Percentiles rank a stretch among this genome's conserved stretches.
Conservation (phyloP, 345 rosid genomes). For the Trapa incisa region DNA sequence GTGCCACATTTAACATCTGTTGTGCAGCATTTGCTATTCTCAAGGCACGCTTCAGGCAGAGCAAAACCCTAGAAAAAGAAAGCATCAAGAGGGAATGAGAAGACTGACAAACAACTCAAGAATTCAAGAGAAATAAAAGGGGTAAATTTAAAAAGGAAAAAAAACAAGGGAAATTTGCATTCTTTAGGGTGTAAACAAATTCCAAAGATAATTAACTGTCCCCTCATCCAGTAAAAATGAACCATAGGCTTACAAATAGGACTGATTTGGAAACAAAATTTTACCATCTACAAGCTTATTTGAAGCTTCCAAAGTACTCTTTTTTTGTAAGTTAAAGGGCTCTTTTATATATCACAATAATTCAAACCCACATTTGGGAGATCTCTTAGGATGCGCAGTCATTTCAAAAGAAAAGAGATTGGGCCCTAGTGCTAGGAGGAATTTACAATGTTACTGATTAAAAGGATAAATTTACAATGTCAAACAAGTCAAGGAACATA, state of each 20-base stretch:
- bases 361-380: too few relatives aligned
- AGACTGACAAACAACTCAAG: background rate
- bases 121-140: too few relatives aligned
- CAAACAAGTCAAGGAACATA: background rate
- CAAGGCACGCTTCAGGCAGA: conserved; percentile 85
- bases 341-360: too few relatives aligned
- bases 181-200: background rate
- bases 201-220: background rate
- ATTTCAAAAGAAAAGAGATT: background rate
- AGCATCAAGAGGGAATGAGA: background rate
- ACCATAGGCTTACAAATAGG: background rate
- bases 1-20: conserved; percentile 65
- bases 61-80: conserved; percentile 50
- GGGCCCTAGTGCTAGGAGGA: background rate
- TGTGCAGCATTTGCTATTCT: conserved; percentile 96
- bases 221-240: background rate
- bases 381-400: too few relatives aligned
- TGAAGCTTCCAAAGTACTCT: background rate
- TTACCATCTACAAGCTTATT: background rate
- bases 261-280: background rate
- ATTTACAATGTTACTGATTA: background rate
- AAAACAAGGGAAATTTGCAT: background rate
- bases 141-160: background rate
- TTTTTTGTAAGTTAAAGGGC: too few relatives aligned
- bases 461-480: background rate